A percentile compares a stretch with the other conserved stretches of the same genome.
Evolutionary conservation across 2,329 filamentous ascomycete species (phyloP).

Genomic region (Albophoma yamanashiensis): DNA sequence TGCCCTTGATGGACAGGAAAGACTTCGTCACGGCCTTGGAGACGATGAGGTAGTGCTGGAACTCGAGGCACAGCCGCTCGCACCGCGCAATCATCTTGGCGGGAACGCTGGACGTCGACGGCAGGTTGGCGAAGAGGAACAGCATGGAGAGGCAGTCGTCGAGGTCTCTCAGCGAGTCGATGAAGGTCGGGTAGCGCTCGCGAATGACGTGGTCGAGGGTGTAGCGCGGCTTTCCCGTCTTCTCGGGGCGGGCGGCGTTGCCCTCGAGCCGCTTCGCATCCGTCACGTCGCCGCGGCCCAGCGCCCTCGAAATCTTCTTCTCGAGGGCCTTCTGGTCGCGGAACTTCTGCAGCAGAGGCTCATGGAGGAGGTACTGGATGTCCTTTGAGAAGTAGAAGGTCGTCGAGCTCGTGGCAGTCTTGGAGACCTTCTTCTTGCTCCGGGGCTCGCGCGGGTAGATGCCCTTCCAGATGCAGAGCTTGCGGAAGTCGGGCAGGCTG

Average conservation of each 20-base stretch:
- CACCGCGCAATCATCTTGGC: conserved; percentile 93
- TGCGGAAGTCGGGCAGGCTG: conserved; percentile 91
- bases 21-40: conserved; percentile 89
- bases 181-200: conserved; percentile 94
- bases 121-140: conserved; percentile 94
- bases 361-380: conserved; percentile 95
- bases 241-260: conserved; percentile 81
- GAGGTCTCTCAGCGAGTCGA: conserved; percentile 85
- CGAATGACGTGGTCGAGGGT: conserved; percentile 95
- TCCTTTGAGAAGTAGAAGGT: conserved; percentile 92
- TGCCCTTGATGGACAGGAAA: conserved; percentile 97
- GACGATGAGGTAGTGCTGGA: conserved; percentile 93
- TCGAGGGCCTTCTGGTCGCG: conserved; percentile 93
- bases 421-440: conserved; percentile 93
- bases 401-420: conserved; percentile 78
- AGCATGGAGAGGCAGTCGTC: conserved; percentile 96
- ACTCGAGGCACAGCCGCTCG: conserved; percentile 87
- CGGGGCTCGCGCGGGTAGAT: conserved; percentile 97
- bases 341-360: conserved; percentile 88
- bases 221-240: conserved; percentile 80
- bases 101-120: conserved; percentile 79
- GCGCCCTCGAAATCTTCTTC: conserved; percentile 91
- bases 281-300: conserved; percentile 82
- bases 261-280: conserved; percentile 79
- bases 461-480: conserved; percentile 98